Percentiles rank a stretch among this genome's conserved stretches.
Conservation (phyloP, 352 stramenopile genomes). For the Thraustochytrium striatum region DNA sequence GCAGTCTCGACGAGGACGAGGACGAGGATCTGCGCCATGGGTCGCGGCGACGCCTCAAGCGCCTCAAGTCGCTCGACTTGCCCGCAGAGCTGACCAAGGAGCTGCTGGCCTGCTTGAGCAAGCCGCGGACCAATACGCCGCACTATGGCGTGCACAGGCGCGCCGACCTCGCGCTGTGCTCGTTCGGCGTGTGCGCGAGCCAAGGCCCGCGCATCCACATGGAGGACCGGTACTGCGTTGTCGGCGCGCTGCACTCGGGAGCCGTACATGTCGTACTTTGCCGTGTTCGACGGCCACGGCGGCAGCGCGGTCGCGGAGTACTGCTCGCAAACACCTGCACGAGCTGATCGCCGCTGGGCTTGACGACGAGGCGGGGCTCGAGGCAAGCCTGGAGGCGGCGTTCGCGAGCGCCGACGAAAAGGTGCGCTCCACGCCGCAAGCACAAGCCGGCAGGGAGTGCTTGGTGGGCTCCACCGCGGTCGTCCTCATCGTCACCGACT, state of each 20-base stretch:
- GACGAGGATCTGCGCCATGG: not conserved
- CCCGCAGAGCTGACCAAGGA: not conserved
- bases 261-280: constrained; percentile 77
- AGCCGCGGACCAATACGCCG: constrained; percentile 11
- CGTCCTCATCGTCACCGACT: constrained; percentile 52
- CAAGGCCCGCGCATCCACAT: constrained; percentile 68
- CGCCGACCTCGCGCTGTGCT: not conserved
- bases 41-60: constrained; percentile 11
- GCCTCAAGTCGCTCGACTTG: constrained; percentile 39
- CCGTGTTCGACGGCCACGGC: constrained; percentile 85
- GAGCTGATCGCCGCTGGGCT: not conserved
- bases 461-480: constrained; percentile 29
- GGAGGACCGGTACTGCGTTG: constrained; percentile 75
- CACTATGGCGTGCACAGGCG: not conserved
- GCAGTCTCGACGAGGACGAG: not conserved
- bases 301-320: constrained; percentile 77
- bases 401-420: constrained; percentile 27
- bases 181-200: constrained; percentile 15
- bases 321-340: constrained; percentile 48
- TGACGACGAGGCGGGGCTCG: not conserved
- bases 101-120: not conserved
- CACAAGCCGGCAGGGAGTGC: not conserved
- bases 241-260: constrained; percentile 69
- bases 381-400: not conserved
- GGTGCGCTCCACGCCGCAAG: constrained; percentile 3